These are phyloP conservation scores for Leishmania mexicana DNA, from an alignment of 208 protist genomes.

Conservation along the genomic window DNA sequence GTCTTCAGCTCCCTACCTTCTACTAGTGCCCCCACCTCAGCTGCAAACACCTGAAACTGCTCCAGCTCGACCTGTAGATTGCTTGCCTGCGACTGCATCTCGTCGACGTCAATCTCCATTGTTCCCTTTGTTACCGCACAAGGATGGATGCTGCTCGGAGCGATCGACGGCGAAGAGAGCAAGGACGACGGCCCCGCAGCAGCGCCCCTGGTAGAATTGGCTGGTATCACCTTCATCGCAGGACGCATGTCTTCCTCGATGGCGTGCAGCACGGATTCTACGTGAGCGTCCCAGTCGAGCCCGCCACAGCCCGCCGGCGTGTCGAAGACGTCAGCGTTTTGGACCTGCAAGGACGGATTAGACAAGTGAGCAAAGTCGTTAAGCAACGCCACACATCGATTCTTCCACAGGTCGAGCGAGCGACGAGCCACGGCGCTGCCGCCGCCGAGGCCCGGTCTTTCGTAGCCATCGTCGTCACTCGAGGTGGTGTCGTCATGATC, in stretches of 20 bases:
- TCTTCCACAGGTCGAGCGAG: conserved; percentile 49
- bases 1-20: conserved; percentile 22
- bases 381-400: conserved; percentile 50
- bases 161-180: not conserved
- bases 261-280: conserved; percentile 32
- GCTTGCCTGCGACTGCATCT: conserved; percentile 19
- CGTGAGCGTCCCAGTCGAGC: conserved; percentile 39
- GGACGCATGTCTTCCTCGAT: conserved; percentile 35
- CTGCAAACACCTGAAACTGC: conserved; percentile 29
- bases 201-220: not conserved
- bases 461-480: conserved; percentile 53
- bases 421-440: not conserved
- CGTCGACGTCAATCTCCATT: conserved; percentile 1
- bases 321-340: conserved; percentile 21
- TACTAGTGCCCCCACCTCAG: conserved; percentile 17
- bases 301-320: not conserved
- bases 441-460: not conserved
- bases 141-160: not conserved
- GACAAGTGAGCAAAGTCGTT: conserved; percentile 58
- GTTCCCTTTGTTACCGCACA: not conserved
- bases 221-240: conserved; percentile 24
- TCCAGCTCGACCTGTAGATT: conserved; percentile 40
- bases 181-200: not conserved
- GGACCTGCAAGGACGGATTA: conserved; percentile 42
- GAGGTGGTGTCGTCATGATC: conserved; percentile 61